phyloP scores from a whole-genome alignment of 1,139 yeast species.

The Taiozyma sp. region DNA sequence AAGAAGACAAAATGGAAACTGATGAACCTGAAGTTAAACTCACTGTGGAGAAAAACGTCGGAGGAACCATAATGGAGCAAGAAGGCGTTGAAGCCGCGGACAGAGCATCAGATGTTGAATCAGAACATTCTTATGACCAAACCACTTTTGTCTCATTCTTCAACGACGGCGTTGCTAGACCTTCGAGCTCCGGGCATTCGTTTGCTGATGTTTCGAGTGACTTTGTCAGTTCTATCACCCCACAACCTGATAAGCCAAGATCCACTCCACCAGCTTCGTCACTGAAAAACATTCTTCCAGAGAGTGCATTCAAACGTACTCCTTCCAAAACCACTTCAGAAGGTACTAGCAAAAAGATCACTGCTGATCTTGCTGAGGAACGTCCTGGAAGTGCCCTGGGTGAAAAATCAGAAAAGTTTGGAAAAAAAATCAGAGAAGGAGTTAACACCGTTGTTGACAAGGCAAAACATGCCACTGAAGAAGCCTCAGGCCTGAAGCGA shows the following conservation, averaged over 20 bases:
- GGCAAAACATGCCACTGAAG: background rate
- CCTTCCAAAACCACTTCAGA: background rate
- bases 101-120: background rate
- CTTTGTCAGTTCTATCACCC: constrained; percentile 7
- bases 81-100: background rate
- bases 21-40: background rate
- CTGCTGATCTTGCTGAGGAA: background rate
- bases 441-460: background rate
- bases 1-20: background rate
- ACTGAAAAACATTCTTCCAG: background rate
- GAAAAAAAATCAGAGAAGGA: background rate
- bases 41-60: background rate
- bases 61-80: background rate
- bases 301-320: background rate
- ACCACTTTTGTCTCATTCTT: constrained; percentile 17
- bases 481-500: background rate
- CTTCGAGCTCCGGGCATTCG: constrained; percentile 1
- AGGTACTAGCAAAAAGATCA: background rate
- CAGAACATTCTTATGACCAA: constrained; percentile 1
- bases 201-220: constrained; percentile 13
- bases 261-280: background rate
- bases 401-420: constrained; percentile 3
- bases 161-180: background rate
- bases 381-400: constrained; percentile 1
- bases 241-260: background rate